Percentiles rank a stretch among this genome's conserved stretches.
These are phyloP conservation scores for Macadamia tetraphylla DNA, from an alignment of 164 flowering plant species.

Conservation along the genomic window DNA sequence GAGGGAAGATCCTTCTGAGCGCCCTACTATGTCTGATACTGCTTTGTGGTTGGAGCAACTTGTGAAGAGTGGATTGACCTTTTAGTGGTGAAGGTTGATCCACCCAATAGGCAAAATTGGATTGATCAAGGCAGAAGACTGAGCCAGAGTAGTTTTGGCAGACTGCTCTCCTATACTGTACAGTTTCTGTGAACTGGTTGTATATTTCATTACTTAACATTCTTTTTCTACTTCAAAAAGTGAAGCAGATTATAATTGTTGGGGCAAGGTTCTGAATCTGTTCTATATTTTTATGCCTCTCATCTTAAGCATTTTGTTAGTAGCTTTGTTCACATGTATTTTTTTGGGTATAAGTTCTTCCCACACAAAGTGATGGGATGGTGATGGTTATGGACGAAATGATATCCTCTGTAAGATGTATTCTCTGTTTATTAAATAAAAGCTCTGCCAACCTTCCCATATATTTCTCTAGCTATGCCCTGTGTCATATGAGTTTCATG, in stretches of 20 bases:
- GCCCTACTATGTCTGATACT: constrained; percentile 58
- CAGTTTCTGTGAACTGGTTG: constrained; percentile 15
- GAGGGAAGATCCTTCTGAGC: constrained; percentile 50
- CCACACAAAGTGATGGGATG: not conserved
- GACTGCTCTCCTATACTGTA: constrained; percentile 4
- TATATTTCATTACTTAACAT: constrained; percentile 11
- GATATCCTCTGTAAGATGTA: no score
- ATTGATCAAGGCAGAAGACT: no score
- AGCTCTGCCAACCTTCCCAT: no score
- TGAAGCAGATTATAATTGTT: constrained; percentile 18
- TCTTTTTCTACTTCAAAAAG: constrained; percentile 17
- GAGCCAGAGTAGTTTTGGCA: not conserved
- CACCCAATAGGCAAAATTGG: not conserved
- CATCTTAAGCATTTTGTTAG: not conserved
- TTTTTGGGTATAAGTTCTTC: not conserved
- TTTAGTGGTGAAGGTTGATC: constrained; percentile 17
- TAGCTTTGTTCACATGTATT: not conserved
- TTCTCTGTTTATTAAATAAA: no score
- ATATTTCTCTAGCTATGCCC: no score
- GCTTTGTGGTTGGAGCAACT: constrained; percentile 55
- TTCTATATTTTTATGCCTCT: not conserved
- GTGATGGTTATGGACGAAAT: no score
- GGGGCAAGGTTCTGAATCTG: constrained; percentile 14
- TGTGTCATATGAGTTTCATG: no score
- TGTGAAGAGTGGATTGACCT: constrained; percentile 47